Conservation (phyloP, 768 basidiomycete genomes). For the Amanita pallidorosea region DNA sequence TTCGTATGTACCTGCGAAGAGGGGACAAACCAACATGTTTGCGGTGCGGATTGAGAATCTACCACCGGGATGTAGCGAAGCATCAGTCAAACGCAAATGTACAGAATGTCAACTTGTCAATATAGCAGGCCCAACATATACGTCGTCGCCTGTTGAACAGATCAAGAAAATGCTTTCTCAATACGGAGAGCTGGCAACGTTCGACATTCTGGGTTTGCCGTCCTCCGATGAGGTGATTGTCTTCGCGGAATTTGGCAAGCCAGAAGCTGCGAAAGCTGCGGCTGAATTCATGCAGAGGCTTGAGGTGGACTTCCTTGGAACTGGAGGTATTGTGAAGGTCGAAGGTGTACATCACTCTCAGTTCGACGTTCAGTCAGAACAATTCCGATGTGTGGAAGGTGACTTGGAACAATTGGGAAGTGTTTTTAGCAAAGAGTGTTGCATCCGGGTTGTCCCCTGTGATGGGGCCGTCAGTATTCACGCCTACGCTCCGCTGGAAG, state of each 20-base stretch:
- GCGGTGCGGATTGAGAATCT: constrained; percentile 34
- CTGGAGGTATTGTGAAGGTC: constrained; percentile 21
- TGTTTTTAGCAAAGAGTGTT: constrained; percentile 17
- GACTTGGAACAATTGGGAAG: constrained; percentile 23
- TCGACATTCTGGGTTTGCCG: constrained; percentile 23
- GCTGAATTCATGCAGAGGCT: constrained; percentile 10
- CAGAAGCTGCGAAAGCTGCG: constrained; percentile 12
- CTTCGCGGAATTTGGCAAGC: constrained; percentile 18
- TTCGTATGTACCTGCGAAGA: constrained; percentile 22
- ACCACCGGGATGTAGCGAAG: constrained; percentile 23
- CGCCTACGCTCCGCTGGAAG: constrained; percentile 23
- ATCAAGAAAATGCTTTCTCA: constrained; percentile 24
- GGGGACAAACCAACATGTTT: constrained; percentile 24
- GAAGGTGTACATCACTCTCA: constrained; percentile 29
- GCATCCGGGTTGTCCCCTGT: constrained; percentile 16
- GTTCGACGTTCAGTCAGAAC: constrained; percentile 22
- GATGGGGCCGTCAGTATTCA: constrained; percentile 18
- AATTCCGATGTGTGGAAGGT: constrained; percentile 23
- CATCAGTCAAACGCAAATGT: constrained; percentile 15
- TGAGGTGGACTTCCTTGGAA: constrained; percentile 22
- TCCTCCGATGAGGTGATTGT: constrained; percentile 29
- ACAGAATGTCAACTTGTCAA: constrained; percentile 15
- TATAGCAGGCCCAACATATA: constrained; percentile 25
- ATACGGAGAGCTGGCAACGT: constrained; percentile 26
- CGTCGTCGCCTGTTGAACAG: constrained; percentile 15